Percentiles rank a stretch among this genome's conserved stretches.
These are phyloP conservation scores for Fusarium metavorans DNA, from an alignment of 2,329 filamentous ascomycete genomes.

Conservation along the genomic window DNA sequence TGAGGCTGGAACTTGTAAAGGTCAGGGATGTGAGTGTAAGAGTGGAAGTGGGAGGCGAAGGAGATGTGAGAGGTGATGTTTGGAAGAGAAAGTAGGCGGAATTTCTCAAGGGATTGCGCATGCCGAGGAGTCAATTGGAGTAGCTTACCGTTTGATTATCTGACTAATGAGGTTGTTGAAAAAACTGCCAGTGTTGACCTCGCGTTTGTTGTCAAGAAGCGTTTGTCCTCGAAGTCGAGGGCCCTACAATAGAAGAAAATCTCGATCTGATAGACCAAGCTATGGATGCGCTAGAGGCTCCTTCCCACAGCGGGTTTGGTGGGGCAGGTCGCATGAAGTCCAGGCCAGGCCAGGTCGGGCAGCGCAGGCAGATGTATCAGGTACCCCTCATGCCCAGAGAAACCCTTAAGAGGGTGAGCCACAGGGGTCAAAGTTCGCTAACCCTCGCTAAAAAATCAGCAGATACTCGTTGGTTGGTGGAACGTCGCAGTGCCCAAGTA, in stretches of 20 bases:
- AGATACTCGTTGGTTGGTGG: neutral
- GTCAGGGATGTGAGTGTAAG: constrained; percentile 4
- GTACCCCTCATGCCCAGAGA: constrained; percentile 6
- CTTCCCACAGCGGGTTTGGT: constrained; percentile 12
- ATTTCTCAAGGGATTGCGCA: constrained; percentile 1
- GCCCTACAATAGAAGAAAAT: constrained; percentile 25
- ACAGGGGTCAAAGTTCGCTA: constrained; percentile 8
- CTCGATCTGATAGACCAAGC: constrained; percentile 23
- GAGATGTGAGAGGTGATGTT: neutral
- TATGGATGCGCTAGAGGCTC: constrained; percentile 11
- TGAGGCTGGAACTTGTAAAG: neutral
- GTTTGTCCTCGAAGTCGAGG: constrained; percentile 10
- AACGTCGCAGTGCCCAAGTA: constrained; percentile 21
- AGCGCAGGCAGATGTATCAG: constrained; percentile 12
- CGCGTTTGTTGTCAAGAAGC: constrained; percentile 9
- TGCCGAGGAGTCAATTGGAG: neutral
- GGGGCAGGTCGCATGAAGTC: neutral
- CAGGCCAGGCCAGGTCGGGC: neutral
- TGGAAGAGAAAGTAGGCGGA: constrained; percentile 8
- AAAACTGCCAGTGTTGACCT: neutral
- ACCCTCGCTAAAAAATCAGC: neutral
- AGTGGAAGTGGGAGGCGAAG: neutral
- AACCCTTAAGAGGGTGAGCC: neutral
- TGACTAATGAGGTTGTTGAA: neutral
- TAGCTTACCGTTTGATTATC: neutral